Percentiles rank a stretch among this genome's conserved stretches.
Evolutionary conservation across 257 asterid genomes (phyloP).

Genomic region (Anisodus tanguticus): DNA sequence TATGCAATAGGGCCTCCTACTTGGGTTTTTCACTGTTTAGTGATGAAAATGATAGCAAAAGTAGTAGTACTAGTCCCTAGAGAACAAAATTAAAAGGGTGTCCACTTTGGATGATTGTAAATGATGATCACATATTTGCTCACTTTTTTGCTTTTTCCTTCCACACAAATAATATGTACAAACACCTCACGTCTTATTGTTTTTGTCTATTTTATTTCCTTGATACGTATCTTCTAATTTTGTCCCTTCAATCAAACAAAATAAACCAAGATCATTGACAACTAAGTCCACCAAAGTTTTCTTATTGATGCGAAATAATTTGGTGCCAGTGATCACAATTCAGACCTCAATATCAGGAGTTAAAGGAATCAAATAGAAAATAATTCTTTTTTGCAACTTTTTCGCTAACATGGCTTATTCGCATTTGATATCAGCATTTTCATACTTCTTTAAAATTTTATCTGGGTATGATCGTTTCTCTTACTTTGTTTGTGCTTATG

Average conservation of each 20-base stretch:
- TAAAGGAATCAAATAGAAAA: background rate
- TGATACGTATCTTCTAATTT: background rate
- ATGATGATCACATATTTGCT: background rate
- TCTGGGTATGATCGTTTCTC: too few relatives aligned
- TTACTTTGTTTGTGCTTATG: too few relatives aligned
- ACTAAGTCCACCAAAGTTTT: background rate
- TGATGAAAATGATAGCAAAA: background rate
- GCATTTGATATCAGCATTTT: too few relatives aligned
- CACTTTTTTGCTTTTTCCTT: background rate
- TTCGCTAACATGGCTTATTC: too few relatives aligned
- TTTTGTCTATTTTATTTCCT: background rate
- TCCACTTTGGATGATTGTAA: conserved; percentile 29
- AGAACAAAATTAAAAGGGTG: background rate
- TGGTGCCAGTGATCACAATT: background rate
- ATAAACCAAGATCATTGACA: conserved; percentile 15
- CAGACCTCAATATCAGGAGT: background rate
- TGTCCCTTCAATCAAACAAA: conserved; percentile 22
- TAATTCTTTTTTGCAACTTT: too few relatives aligned
- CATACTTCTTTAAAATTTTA: too few relatives aligned
- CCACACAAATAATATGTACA: conserved; percentile 13
- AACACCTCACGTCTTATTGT: conserved; percentile 27
- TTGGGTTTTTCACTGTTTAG: background rate
- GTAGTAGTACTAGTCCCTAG: background rate
- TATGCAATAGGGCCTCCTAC: background rate
- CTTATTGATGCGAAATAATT: background rate